Conservation (phyloP, 805 yeast genomes). For the Vanderwaltozyma polyspora region DNA sequence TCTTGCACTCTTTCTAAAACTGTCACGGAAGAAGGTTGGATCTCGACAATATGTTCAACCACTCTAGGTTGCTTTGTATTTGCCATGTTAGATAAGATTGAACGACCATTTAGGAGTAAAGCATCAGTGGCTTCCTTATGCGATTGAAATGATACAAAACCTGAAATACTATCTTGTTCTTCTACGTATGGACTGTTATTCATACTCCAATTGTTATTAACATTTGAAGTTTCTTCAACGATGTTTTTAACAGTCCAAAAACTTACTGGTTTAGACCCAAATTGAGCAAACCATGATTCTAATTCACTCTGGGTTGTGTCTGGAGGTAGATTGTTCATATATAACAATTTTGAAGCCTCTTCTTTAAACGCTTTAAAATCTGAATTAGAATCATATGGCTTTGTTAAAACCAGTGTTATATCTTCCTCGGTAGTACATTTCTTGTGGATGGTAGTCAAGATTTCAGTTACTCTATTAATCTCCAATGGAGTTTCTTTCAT, state of each 20-base stretch:
- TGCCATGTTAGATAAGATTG: conserved; percentile 26
- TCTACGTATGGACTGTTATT: conserved; percentile 29
- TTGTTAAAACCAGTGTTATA: conserved; percentile 45
- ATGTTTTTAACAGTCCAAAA: conserved; percentile 77
- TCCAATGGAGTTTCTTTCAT: conserved; percentile 5
- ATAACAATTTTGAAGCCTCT: conserved; percentile 71
- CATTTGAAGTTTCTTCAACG: conserved; percentile 18
- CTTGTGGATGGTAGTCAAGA: conserved; percentile 21
- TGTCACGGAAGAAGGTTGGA: conserved; percentile 72
- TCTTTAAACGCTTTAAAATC: conserved; percentile 56
- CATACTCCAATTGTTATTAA: conserved; percentile 15
- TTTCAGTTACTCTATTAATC: conserved; percentile 9
- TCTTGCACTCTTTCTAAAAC: conserved; percentile 78
- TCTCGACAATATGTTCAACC: conserved; percentile 61
- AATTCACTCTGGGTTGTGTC: conserved; percentile 87
- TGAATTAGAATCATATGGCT: conserved; percentile 66
- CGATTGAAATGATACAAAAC: conserved; percentile 73
- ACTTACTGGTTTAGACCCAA: conserved; percentile 76
- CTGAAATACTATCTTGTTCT: conserved; percentile 45
- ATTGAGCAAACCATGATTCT: conserved; percentile 84
- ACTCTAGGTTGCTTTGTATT: conserved; percentile 27
- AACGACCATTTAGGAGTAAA: conserved; percentile 66
- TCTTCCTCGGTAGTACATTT: conserved; percentile 35
- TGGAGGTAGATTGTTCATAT: conserved; percentile 65
- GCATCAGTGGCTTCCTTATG: conserved; percentile 83